Evolutionary conservation across 345 rosid species (phyloP), one percentile per base, ranked within the genome.

Genomic region (Pelargonium nanum): DNA sequence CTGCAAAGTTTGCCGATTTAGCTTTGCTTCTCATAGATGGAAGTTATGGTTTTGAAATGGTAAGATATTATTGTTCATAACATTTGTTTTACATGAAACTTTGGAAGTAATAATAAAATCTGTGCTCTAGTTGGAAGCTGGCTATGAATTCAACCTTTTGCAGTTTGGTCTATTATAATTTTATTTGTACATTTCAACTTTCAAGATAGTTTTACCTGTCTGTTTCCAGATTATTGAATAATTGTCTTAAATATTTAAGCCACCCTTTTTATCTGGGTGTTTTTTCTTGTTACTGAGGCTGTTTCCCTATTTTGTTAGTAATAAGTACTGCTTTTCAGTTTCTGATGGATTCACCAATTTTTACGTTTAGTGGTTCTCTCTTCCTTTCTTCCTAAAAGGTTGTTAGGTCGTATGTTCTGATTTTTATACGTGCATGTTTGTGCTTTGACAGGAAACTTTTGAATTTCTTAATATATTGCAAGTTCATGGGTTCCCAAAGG

Each of bases 11-110:
- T 75, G 96, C 97, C 69, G 97, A 93, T 82, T 69, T 93, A 62
- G 97, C 97, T 23, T 54, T 93, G 68, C 96, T 93, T 60, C 78
- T 93, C 60, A 78, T 83, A 55, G 97, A 89, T 62, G 99, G 91
- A 75, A 92, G 99, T 76, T 92, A 89, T 57, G 97, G 99, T 53
- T 93, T 93, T 73, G 99, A 93, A 81, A 93, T 91, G 96, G 96
- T 91, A 68, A 77, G 80, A 58, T 67, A 26, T 57, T 20, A 24
- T 60, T 56, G 48, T 54, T 26, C 2, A 23, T 3, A 2, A 59
- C 26, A 9, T 22, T 58, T 24, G 61, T 25, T 17, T 6, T 28
- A 19, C 13, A 63, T 26, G 58, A 26, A 20, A 51, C 9, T 21
- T 23, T 44, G 26, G 17, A 40, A 26, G 34, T 19, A 34, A 32